Evolutionary conservation across 768 basidiomycete genomes (phyloP), one percentile per base, ranked within the genome.

Genomic region (Boletus pseudo-olivaceus): DNA sequence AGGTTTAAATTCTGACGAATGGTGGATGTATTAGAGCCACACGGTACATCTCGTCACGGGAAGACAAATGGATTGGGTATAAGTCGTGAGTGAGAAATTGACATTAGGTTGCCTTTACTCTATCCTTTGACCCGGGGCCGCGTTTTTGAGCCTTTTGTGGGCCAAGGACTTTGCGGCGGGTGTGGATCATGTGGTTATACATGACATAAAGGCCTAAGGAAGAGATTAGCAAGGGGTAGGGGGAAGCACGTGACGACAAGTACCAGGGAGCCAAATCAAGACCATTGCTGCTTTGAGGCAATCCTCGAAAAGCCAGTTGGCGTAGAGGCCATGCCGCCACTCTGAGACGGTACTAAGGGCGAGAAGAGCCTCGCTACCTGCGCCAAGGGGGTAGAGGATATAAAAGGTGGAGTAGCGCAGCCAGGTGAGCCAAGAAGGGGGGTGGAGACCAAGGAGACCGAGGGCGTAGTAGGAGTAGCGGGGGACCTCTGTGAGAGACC

Each of bases 401-500:
- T 88, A 96, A 73, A 98, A 99, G 8, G 92, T 82, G 19, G 93
- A 90, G 78, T 98, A 99, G 51, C 96, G 92, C 40, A 88, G 69
- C 75, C 80, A 88, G 26, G 84, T 73, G 40, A 91, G 79, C 75
- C 79, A 87, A 6, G 80, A 61, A 12, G 90, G 81, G 15, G 70
- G 32, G 3, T 54, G 56, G 20, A 78, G 70, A 6, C 82, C 82
- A 39, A 90, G 57, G 5, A 96, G 78, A 40, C 75, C 77, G 63
- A 78, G 73, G 2, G 88, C 85, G 70, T 98, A 99, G 77, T 87
- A 96, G 9, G 82, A 67, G 73, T 98, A 98, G 30, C 97, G 90
- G 53, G 95, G 84, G 44, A 95, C 82, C 72, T 99, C 97, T 15
- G 93, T 91, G 47, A 85, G 56, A 0, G 90, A 87, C 97, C 97